Evolutionary conservation across 2,329 filamentous ascomycete genomes (phyloP).

Genomic region (Leptographium radiaticola): DNA sequence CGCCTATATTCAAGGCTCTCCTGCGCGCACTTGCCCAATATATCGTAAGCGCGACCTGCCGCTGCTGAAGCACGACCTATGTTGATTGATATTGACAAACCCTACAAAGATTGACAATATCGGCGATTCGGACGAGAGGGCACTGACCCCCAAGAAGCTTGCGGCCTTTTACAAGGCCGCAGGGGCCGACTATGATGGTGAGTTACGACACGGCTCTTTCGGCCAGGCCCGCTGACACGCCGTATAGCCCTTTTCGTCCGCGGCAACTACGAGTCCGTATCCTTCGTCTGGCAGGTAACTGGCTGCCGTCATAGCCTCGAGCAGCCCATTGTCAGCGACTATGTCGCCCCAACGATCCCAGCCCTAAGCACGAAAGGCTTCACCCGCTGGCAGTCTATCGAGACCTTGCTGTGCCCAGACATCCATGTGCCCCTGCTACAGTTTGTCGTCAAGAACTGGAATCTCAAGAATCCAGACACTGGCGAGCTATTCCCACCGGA

Average conservation of each 20-base stretch:
- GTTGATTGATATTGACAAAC: neutral
- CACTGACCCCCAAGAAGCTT: constrained; percentile 54
- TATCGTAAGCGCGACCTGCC: constrained; percentile 45
- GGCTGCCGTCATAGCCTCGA: constrained; percentile 84
- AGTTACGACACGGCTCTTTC: constrained; percentile 6
- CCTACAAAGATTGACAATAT: constrained; percentile 38
- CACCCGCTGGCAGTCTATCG: constrained; percentile 85
- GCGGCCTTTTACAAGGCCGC: constrained; percentile 66
- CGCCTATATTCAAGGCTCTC: constrained; percentile 52
- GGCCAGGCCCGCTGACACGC: neutral
- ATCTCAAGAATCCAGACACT: constrained; percentile 61
- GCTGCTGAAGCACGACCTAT: neutral
- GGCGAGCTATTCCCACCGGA: constrained; percentile 52
- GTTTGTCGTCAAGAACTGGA: constrained; percentile 64
- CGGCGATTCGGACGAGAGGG: constrained; percentile 39
- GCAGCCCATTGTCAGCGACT: constrained; percentile 62
- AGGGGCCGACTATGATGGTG: constrained; percentile 62
- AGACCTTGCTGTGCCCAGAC: constrained; percentile 75
- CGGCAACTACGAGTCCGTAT: constrained; percentile 60
- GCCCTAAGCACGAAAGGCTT: constrained; percentile 76
- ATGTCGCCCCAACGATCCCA: constrained; percentile 63
- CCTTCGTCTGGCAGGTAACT: constrained; percentile 83
- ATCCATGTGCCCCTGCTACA: constrained; percentile 79
- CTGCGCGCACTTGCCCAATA: constrained; percentile 54
- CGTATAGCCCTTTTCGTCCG: constrained; percentile 57